A percentile compares a stretch with the other conserved stretches of the same genome.
Evolutionary conservation across 768 basidiomycete genomes (phyloP).

Genomic region (Crepidotus variabilis): DNA sequence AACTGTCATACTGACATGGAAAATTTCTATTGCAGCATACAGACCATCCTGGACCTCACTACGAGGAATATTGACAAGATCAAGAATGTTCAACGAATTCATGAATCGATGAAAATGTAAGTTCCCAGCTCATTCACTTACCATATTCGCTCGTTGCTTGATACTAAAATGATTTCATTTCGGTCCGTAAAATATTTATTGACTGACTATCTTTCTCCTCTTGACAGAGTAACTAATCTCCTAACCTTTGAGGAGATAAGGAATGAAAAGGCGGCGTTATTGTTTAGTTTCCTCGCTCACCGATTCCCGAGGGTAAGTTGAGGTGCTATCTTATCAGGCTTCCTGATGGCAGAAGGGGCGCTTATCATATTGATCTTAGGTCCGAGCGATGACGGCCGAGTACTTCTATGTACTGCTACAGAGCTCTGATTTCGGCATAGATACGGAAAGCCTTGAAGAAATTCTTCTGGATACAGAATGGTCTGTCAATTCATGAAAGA

Average conservation of each 20-base stretch:
- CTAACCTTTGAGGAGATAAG: constrained; percentile 49
- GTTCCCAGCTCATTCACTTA: constrained; percentile 17
- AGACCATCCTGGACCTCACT: constrained; percentile 49
- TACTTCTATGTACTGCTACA: constrained; percentile 77
- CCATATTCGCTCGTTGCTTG: not conserved
- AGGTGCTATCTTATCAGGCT: constrained; percentile 10
- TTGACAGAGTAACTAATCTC: constrained; percentile 59
- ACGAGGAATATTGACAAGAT: constrained; percentile 61
- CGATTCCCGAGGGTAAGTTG: constrained; percentile 68
- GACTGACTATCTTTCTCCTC: constrained; percentile 4
- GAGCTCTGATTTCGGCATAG: constrained; percentile 59
- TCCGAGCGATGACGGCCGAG: constrained; percentile 80
- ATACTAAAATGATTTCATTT: not conserved
- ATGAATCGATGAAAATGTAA: constrained; percentile 83
- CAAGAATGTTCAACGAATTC: constrained; percentile 82
- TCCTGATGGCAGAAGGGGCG: constrained; percentile 2
- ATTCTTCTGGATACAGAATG: constrained; percentile 80
- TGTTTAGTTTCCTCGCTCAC: constrained; percentile 70
- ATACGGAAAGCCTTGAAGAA: constrained; percentile 65
- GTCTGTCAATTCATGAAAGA: constrained; percentile 20
- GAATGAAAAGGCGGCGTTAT: constrained; percentile 34
- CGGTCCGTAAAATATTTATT: not conserved
- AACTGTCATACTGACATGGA: constrained; percentile 25
- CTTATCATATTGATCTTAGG: constrained; percentile 34
- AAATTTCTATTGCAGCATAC: constrained; percentile 38